A percentile compares a stretch with the other conserved stretches of the same genome.
These are phyloP conservation scores for Stipa capillata DNA, from an alignment of 176 grass and related monocot genomes.

Conservation along the genomic window DNA sequence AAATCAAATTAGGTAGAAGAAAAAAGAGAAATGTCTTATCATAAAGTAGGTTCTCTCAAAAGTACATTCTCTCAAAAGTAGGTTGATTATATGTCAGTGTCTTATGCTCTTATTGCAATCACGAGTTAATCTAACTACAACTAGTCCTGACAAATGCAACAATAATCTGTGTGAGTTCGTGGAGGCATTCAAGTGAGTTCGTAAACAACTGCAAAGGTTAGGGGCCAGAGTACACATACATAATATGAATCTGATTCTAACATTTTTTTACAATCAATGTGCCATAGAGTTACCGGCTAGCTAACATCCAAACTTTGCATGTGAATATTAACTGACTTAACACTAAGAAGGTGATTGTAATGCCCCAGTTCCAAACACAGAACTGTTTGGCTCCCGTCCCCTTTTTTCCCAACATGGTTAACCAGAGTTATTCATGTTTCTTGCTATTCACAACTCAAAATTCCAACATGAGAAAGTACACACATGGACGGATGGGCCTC, in stretches of 20 bases:
- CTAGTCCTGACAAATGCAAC: background rate
- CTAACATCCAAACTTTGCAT: background rate
- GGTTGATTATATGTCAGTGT: background rate
- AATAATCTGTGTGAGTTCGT: background rate
- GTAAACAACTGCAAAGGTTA: background rate
- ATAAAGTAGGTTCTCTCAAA: background rate
- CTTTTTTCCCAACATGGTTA: conserved; percentile 4
- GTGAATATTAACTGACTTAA: background rate
- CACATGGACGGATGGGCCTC: background rate
- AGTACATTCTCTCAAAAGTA: background rate
- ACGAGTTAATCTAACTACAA: background rate
- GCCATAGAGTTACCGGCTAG: background rate
- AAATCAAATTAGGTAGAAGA: background rate
- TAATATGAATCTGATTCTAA: background rate
- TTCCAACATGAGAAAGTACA: background rate
- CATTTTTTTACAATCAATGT: background rate
- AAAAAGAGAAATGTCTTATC: background rate
- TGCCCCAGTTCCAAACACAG: background rate
- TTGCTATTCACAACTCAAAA: background rate
- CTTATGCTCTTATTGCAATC: background rate
- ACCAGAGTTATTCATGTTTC: background rate
- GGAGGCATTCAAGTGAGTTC: background rate
- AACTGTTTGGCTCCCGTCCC: background rate
- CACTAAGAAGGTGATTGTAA: background rate
- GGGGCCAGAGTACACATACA: background rate